Evolutionary conservation across 805 yeast genomes (phyloP).

Genomic region (Lipomyces mesembrius): DNA sequence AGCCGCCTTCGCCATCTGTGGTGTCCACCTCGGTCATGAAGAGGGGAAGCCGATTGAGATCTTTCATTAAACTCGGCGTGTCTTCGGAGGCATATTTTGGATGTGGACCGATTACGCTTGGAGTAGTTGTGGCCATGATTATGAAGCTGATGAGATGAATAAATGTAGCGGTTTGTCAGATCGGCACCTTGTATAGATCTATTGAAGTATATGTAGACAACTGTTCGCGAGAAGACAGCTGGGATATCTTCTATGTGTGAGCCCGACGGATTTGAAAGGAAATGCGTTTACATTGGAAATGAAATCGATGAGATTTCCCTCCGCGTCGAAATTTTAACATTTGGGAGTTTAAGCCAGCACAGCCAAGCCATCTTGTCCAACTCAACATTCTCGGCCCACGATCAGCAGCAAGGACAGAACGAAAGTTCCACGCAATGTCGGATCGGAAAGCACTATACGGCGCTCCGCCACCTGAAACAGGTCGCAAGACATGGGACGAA

Average conservation of each 20-base stretch:
- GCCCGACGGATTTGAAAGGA: no score
- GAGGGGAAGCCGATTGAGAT: slow-evolving; percentile 83
- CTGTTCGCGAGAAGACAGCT: neutral
- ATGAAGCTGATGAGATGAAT: neutral
- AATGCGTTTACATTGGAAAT: neutral
- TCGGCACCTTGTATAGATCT: neutral
- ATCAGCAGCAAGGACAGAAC: no score
- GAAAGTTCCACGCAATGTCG: neutral
- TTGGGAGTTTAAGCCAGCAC: no score
- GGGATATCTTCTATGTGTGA: no score
- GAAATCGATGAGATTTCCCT: neutral
- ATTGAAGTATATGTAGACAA: neutral
- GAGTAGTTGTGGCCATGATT: neutral
- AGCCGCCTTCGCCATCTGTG: slow-evolving; percentile 76
- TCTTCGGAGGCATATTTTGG: slow-evolving; percentile 47
- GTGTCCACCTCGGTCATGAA: slow-evolving; percentile 89
- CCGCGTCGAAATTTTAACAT: neutral
- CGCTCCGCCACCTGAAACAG: slow-evolving; percentile 27
- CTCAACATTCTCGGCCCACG: neutral
- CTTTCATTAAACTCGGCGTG: slow-evolving; percentile 74
- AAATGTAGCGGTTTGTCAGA: neutral
- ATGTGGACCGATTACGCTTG: slow-evolving; percentile 18
- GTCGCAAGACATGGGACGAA: slow-evolving; percentile 37
- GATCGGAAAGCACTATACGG: slow-evolving; percentile 31
- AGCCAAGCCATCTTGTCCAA: neutral